phyloP scores from a whole-genome alignment of 2,329 filamentous ascomycete species.

The Aspergillus quadricinctus region DNA sequence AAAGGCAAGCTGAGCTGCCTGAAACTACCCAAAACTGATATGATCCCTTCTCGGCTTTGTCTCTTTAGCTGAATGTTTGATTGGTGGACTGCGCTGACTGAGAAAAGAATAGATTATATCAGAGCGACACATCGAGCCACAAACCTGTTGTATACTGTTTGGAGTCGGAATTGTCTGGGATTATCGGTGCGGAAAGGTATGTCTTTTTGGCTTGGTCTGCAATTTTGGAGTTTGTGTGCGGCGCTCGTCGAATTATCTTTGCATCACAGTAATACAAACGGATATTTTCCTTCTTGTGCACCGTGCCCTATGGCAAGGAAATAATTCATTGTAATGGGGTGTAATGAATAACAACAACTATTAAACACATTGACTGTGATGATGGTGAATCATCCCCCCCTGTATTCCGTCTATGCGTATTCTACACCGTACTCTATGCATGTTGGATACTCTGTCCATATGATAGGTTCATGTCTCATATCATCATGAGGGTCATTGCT shows the following conservation, averaged over 20 bases:
- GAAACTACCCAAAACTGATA: not conserved
- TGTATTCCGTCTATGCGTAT: not conserved
- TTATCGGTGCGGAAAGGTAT: not conserved
- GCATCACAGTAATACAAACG: not conserved
- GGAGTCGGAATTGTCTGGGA: not conserved
- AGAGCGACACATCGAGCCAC: not conserved
- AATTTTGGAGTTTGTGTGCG: not conserved
- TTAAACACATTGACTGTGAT: not conserved
- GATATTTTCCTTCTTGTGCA: not conserved
- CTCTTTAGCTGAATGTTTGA: not conserved
- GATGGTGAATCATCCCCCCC: not conserved
- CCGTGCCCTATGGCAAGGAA: not conserved
- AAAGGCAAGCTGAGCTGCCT: not conserved
- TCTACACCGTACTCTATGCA: conserved; percentile 1
- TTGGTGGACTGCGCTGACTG: not conserved
- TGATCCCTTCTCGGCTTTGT: not conserved
- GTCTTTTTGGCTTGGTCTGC: not conserved
- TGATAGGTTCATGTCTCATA: conserved; percentile 1
- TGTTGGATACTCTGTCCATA: conserved; percentile 7
- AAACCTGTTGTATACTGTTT: not conserved
- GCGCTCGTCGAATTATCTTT: not conserved
- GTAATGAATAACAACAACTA: not conserved
- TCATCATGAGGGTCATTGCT: not conserved
- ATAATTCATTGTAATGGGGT: not conserved
- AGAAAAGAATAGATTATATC: not conserved